Percentiles rank a stretch among this genome's conserved stretches.
Evolutionary conservation across 2,329 filamentous ascomycete species (phyloP).

Genomic region (Colletotrichum scovillei): DNA sequence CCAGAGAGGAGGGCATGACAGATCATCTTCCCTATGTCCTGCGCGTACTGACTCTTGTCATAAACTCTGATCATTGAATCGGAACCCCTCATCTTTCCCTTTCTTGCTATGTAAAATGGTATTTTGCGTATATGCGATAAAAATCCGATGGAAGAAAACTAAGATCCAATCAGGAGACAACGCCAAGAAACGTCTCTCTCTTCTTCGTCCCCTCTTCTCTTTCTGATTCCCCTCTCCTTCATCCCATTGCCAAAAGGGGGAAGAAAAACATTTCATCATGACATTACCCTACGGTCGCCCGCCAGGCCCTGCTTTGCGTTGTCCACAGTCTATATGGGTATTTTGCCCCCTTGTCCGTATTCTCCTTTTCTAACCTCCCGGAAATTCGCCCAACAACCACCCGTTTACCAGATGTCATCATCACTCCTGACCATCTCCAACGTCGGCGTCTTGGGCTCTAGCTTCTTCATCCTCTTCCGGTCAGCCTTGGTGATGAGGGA

Average conservation of each 20-base stretch:
- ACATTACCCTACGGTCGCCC: slow-evolving; percentile 32
- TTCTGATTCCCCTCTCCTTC: not conserved
- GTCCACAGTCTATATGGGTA: slow-evolving; percentile 30
- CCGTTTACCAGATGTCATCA: slow-evolving; percentile 72
- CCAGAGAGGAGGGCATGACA: slow-evolving; percentile 11
- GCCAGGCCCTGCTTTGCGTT: slow-evolving; percentile 7
- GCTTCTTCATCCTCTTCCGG: slow-evolving; percentile 74
- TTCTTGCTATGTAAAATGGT: not conserved
- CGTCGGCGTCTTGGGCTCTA: slow-evolving; percentile 72
- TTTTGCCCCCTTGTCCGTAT: slow-evolving; percentile 2
- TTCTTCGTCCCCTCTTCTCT: not conserved
- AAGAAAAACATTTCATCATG: slow-evolving; percentile 26
- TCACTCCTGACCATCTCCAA: slow-evolving; percentile 70
- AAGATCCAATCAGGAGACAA: not conserved
- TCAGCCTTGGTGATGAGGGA: slow-evolving; percentile 77
- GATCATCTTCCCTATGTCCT: not conserved
- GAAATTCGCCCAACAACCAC: not conserved
- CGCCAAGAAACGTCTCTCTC: not conserved
- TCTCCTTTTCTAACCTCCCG: slow-evolving; percentile 10
- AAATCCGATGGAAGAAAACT: not conserved
- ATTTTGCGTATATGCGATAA: not conserved
- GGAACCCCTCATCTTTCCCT: not conserved
- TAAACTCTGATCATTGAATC: not conserved
- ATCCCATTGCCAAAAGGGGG: not conserved
- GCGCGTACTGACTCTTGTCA: slow-evolving; percentile 14